These are phyloP conservation scores for Cladophialophora yegresii DNA, from an alignment of 2,329 filamentous ascomycete genomes.

Conservation along the genomic window DNA sequence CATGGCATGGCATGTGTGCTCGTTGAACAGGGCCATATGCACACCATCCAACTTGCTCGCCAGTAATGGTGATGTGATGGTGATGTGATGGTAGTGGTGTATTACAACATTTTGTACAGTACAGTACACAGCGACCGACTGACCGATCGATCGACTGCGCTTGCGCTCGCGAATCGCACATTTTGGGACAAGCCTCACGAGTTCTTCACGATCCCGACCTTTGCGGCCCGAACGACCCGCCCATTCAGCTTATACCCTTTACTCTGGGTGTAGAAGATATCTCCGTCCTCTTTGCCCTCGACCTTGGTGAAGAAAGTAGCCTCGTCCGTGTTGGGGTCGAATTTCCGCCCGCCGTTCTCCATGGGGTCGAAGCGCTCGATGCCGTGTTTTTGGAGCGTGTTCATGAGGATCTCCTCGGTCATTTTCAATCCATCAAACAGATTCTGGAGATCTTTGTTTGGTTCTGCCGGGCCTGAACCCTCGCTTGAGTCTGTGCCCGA, in stretches of 20 bases:
- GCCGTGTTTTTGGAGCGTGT: constrained; percentile 89
- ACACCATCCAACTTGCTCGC: too few species aligned
- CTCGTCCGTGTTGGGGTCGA: constrained; percentile 96
- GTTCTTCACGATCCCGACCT: constrained; percentile 96
- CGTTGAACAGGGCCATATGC: not conserved
- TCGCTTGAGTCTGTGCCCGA: constrained; percentile 23
- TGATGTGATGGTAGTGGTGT: not conserved
- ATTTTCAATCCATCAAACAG: constrained; percentile 91
- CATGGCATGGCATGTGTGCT: not conserved
- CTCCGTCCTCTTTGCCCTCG: constrained; percentile 83
- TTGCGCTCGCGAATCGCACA: not conserved
- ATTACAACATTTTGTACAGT: not conserved
- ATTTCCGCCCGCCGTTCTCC: constrained; percentile 70
- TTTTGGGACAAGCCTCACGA: constrained; percentile 42
- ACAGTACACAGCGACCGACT: not conserved
- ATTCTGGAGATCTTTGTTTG: constrained; percentile 71
- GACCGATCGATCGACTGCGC: not conserved
- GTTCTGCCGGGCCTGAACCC: constrained; percentile 41
- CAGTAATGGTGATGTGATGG: not conserved
- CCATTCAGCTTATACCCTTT: constrained; percentile 96
- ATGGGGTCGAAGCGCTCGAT: constrained; percentile 82
- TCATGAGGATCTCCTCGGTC: constrained; percentile 86
- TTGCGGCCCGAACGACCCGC: constrained; percentile 82
- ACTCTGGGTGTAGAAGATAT: constrained; percentile 87
- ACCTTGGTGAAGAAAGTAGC: constrained; percentile 91